phyloP scores from a whole-genome alignment of 495 filamentous ascomycete genomes.

The Neurospora tetrasperma region DNA sequence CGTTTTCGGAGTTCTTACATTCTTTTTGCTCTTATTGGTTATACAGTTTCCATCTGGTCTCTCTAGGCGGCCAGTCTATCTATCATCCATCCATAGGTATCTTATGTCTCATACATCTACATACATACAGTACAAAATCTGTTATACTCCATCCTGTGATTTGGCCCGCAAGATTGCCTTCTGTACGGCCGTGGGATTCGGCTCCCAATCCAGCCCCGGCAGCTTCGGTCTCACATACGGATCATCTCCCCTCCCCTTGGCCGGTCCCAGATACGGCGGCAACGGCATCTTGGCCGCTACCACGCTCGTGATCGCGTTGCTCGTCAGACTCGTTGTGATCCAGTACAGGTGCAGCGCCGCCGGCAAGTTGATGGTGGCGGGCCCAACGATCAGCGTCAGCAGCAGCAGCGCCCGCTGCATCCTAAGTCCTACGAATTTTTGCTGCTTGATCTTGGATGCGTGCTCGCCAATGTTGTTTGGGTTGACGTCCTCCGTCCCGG shows the following conservation, averaged over 20 bases:
- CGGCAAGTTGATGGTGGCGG: conserved; percentile 43
- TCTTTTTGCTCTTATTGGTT: neutral
- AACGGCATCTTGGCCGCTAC: neutral
- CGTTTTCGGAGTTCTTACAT: conserved; percentile 10
- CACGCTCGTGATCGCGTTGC: neutral
- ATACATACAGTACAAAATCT: neutral
- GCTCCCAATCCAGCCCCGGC: neutral
- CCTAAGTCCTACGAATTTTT: conserved; percentile 3
- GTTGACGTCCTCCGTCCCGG: neutral
- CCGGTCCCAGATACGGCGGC: neutral
- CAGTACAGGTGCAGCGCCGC: conserved; percentile 63
- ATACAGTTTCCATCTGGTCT: conserved; percentile 1
- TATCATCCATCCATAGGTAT: neutral
- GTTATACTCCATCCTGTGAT: neutral
- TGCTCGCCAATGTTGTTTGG: neutral
- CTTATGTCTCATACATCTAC: neutral
- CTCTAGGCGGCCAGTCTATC: neutral
- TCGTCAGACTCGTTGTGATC: conserved; percentile 36
- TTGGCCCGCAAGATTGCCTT: neutral
- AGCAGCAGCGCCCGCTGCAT: conserved; percentile 28
- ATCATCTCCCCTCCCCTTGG: neutral
- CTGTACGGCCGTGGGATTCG: neutral
- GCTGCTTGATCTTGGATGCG: neutral
- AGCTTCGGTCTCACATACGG: neutral
- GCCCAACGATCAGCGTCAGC: conserved; percentile 33